A percentile compares a stretch with the other conserved stretches of the same genome.
Conservation (phyloP, 2,329 filamentous ascomycete genomes). For the Alternaria incomplexa region DNA sequence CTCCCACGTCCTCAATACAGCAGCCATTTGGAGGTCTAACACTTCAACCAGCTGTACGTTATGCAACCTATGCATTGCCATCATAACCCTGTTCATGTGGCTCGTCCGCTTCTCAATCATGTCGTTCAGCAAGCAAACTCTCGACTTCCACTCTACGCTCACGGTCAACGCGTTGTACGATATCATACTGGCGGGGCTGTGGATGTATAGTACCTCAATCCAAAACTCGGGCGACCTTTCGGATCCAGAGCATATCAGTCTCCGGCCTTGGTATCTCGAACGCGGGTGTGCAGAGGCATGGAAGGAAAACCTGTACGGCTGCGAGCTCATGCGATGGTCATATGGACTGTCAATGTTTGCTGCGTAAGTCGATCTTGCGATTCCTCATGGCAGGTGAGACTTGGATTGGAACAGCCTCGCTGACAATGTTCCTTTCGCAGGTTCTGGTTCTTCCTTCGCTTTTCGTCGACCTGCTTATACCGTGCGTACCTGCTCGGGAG, state of each 20-base stretch:
- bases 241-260: conserved; percentile 16
- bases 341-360: conserved; percentile 16
- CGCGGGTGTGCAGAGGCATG: conserved; percentile 12
- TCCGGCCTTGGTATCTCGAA: conserved; percentile 28
- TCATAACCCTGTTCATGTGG: conserved; percentile 17
- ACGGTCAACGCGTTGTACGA: conserved; percentile 25
- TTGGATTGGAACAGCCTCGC: background rate
- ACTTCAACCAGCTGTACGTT: conserved; percentile 7
- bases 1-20: background rate
- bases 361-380: conserved; percentile 14
- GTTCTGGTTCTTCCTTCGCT: conserved; percentile 17
- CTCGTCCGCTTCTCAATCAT: conserved; percentile 17
- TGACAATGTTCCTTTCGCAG: background rate
- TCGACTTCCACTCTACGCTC: conserved; percentile 13
- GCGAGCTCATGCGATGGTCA: conserved; percentile 6
- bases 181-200: conserved; percentile 18
- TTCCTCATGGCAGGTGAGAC: background rate
- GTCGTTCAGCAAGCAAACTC: background rate
- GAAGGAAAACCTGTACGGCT: conserved; percentile 1
- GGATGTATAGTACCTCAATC: conserved; percentile 14
- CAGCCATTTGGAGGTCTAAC: background rate
- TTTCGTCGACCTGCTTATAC: conserved; percentile 19
- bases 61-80: conserved; percentile 14
- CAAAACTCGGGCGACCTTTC: conserved; percentile 22
- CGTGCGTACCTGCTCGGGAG: conserved; percentile 16